Conservation (phyloP, 2,329 filamentous ascomycete species). For the Alternaria arbusti region DNA sequence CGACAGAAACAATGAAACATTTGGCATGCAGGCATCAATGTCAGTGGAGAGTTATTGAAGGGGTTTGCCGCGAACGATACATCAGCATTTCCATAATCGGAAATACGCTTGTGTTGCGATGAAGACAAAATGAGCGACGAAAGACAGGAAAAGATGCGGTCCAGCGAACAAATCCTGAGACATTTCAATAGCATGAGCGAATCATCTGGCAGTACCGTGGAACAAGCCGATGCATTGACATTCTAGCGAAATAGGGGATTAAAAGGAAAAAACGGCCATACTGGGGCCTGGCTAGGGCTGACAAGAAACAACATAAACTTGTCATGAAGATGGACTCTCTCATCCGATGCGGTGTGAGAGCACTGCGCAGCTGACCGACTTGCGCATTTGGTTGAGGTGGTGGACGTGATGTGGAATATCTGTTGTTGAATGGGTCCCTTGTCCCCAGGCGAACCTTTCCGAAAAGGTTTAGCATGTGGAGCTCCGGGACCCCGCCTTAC, state of each 20-base stretch:
- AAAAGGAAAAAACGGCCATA: background rate
- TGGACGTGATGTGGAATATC: background rate
- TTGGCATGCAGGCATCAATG: background rate
- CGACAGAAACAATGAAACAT: background rate
- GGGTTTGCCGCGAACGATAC: background rate
- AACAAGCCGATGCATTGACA: background rate
- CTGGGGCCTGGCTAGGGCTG: background rate
- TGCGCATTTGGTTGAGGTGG: background rate
- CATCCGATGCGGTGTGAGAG: background rate
- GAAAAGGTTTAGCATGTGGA: background rate
- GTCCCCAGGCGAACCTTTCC: background rate
- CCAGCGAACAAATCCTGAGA: background rate
- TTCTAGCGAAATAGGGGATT: background rate
- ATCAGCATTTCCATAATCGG: background rate
- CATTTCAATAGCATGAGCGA: background rate
- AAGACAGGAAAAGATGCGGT: background rate
- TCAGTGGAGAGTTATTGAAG: background rate
- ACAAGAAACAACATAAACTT: background rate
- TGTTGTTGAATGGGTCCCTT: background rate
- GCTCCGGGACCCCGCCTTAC: slow-evolving; percentile 1
- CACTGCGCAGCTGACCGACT: background rate
- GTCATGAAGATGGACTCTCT: background rate
- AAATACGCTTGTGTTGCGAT: background rate
- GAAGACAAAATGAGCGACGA: background rate
- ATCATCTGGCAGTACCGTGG: background rate